Percentiles rank a stretch among this genome's conserved stretches.
Conservation (phyloP, 345 rosid genomes). For the Gossypium australe region DNA sequence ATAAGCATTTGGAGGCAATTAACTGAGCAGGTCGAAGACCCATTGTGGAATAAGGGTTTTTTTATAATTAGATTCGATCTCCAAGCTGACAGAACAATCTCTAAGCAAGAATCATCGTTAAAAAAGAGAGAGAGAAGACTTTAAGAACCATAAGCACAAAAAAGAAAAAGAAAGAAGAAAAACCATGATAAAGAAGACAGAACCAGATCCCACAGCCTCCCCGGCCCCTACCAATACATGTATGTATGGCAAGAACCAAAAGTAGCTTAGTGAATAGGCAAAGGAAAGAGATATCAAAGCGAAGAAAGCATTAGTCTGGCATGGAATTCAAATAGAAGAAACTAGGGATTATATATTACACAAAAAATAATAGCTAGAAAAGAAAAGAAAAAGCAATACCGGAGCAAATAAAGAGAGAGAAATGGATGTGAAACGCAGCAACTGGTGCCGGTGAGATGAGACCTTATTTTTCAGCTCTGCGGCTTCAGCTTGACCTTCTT, state of each 20-base stretch:
- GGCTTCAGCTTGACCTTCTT: background rate
- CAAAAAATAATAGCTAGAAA: background rate
- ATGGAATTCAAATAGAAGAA: background rate
- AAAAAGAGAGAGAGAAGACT: background rate
- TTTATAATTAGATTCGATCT: background rate
- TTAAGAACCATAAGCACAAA: background rate
- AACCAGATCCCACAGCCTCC: background rate
- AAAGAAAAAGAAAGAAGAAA: background rate
- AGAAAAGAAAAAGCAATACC: background rate
- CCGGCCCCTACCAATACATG: background rate
- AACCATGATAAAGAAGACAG: background rate
- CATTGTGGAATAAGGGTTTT: background rate
- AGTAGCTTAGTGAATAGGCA: background rate
- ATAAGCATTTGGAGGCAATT: background rate
- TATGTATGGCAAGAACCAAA: background rate
- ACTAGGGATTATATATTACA: background rate
- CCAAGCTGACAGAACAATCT: background rate
- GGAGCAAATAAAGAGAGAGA: background rate
- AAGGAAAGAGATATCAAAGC: background rate
- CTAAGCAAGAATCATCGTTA: background rate
- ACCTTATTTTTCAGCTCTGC: background rate
- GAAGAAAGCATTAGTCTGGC: background rate
- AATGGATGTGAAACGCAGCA: background rate
- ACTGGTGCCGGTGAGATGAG: background rate
- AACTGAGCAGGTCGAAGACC: background rate